Conservation (phyloP, 2,329 filamentous ascomycete species). For the Fusarium concolor region DNA sequence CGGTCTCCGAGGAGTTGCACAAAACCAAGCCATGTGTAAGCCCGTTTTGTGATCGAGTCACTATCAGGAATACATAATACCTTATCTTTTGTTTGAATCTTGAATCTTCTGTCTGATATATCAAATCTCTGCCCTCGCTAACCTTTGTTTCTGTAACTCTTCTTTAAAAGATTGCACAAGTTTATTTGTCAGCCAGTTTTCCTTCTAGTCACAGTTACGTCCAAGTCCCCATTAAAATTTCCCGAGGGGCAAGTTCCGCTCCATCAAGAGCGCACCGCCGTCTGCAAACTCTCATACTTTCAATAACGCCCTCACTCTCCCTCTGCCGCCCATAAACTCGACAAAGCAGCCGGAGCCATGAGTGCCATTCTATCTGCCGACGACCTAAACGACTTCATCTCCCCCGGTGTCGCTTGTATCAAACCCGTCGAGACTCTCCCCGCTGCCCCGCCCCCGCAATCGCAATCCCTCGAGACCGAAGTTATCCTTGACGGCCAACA, state of each 20-base stretch:
- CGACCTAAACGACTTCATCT: slow-evolving; percentile 99
- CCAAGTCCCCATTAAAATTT: slow-evolving; percentile 21
- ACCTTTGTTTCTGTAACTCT: neutral
- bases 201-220: slow-evolving; percentile 1
- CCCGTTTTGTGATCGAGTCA: neutral
- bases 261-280: neutral
- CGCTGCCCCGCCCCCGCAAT: slow-evolving; percentile 55
- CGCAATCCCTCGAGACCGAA: slow-evolving; percentile 72
- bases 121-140: neutral
- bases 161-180: slow-evolving; percentile 8
- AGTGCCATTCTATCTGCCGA: slow-evolving; percentile 97
- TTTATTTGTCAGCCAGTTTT: slow-evolving; percentile 43
- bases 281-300: slow-evolving; percentile 13
- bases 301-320: neutral
- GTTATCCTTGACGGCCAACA: slow-evolving; percentile 92
- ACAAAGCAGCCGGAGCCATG: slow-evolving; percentile 66
- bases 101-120: too few species aligned
- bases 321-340: neutral
- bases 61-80: slow-evolving; percentile 2
- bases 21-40: slow-evolving; percentile 17
- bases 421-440: slow-evolving; percentile 96
- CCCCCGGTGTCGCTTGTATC: slow-evolving; percentile 96
- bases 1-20: slow-evolving; percentile 41
- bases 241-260: slow-evolving; percentile 10
- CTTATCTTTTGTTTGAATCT: slow-evolving; percentile 10